Evolutionary conservation across 352 stramenopile genomes (phyloP).

Genomic region (Pythium grandisporangium): DNA sequence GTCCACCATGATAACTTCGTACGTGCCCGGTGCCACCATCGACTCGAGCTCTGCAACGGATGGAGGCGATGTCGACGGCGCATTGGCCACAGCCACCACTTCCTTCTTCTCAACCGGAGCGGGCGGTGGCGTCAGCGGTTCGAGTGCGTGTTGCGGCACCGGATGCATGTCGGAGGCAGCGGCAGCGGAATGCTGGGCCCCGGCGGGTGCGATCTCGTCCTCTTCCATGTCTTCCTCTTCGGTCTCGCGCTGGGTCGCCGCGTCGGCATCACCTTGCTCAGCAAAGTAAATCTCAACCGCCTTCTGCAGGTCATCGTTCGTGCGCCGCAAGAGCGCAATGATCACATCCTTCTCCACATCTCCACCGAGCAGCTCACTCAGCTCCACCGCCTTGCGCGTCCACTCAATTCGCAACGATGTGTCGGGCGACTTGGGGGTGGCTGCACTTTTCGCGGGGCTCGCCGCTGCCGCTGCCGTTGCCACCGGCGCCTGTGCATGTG

Average conservation of each 20-base stretch:
- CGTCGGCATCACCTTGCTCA: constrained; percentile 32
- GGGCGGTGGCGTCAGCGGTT: constrained; percentile 31
- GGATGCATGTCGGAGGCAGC: constrained; percentile 33
- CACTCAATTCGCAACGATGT: constrained; percentile 8
- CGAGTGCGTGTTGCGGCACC: constrained; percentile 42
- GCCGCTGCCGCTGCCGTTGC: background rate
- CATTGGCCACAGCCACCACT: constrained; percentile 1
- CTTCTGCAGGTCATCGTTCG: constrained; percentile 66
- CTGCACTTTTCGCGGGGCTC: background rate
- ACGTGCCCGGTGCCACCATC: constrained; percentile 53
- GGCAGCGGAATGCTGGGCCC: too few relatives aligned
- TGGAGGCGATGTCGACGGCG: constrained; percentile 15
- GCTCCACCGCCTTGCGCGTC: constrained; percentile 35
- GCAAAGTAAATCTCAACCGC: constrained; percentile 75
- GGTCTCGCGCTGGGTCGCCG: constrained; percentile 21
- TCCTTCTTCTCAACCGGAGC: background rate
- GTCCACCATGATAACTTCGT: constrained; percentile 75
- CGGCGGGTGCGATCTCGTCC: constrained; percentile 17
- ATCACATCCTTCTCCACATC: constrained; percentile 50
- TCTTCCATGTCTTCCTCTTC: constrained; percentile 23
- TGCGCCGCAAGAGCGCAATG: constrained; percentile 39
- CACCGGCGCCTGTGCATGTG: too few relatives aligned
- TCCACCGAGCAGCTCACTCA: constrained; percentile 66
- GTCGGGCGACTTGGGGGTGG: background rate
- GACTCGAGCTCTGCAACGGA: constrained; percentile 25